These are phyloP conservation scores for Blastobotrys petasosporus DNA, from an alignment of 1,139 yeast species.

Conservation along the genomic window DNA sequence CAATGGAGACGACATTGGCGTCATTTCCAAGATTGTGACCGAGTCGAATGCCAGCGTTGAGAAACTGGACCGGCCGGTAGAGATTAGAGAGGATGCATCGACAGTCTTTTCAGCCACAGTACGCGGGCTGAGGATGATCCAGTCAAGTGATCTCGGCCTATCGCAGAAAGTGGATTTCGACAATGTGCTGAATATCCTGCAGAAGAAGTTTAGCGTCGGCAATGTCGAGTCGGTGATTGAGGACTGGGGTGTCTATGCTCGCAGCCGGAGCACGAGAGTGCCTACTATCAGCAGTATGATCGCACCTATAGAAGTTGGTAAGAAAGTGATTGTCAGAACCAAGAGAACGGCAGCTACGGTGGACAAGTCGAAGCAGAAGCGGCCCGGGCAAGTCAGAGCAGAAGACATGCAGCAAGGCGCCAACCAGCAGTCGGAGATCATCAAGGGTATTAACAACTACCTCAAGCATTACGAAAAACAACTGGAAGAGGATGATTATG, in stretches of 20 bases:
- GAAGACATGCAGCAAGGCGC: conserved; percentile 41
- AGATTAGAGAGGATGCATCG: conserved; percentile 15
- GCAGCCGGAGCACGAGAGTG: neutral
- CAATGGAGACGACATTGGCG: neutral
- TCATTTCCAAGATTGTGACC: conserved; percentile 1
- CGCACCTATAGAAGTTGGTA: conserved; percentile 5
- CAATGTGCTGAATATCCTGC: conserved; percentile 11
- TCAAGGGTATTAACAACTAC: conserved; percentile 13
- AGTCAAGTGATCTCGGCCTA: conserved; percentile 12
- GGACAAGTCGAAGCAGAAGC: conserved; percentile 33
- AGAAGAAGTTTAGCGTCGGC: conserved; percentile 3
- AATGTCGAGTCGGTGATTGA: neutral
- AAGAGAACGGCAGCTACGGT: neutral
- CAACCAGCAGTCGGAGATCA: conserved; percentile 15
- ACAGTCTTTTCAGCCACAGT: conserved; percentile 11
- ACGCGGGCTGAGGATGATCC: conserved; percentile 9
- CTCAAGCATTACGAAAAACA: conserved; percentile 52
- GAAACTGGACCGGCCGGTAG: conserved; percentile 17
- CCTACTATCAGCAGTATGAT: conserved; percentile 5
- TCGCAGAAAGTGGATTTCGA: conserved; percentile 13
- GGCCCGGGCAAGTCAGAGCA: conserved; percentile 51
- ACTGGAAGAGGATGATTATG: conserved; percentile 39
- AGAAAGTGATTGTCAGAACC: neutral
- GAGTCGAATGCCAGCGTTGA: conserved; percentile 12
- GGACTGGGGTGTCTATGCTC: neutral